Evolutionary conservation across 306 rosid genomes (phyloP).

Genomic region (Lathyrus aphaca): DNA sequence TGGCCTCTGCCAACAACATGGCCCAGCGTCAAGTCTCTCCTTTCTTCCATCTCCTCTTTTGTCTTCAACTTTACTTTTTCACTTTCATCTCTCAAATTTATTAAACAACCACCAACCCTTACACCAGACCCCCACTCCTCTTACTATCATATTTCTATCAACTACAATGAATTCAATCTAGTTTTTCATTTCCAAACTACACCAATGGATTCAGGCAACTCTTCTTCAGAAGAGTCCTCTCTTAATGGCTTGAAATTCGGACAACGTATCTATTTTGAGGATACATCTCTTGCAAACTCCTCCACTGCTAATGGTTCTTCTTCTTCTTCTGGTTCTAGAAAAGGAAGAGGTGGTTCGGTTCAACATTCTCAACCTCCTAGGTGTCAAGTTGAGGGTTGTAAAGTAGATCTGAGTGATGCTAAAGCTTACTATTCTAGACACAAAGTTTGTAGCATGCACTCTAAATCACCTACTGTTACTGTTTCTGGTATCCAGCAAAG

Average conservation of each 20-base stretch:
- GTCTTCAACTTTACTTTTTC: neutral
- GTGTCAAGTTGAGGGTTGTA: constrained; percentile 95
- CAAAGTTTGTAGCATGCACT: constrained; percentile 85
- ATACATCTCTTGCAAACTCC: constrained; percentile 49
- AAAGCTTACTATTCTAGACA: constrained; percentile 93
- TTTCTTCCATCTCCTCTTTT: constrained; percentile 39
- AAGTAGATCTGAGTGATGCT: constrained; percentile 80
- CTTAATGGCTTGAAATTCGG: constrained; percentile 81
- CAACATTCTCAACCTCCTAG: constrained; percentile 67
- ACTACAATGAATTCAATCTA: constrained; percentile 30
- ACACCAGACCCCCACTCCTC: neutral
- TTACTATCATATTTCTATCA: neutral
- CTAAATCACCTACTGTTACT: constrained; percentile 76
- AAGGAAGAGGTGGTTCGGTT: constrained; percentile 44
- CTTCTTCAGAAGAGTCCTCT: constrained; percentile 53
- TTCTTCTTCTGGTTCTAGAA: constrained; percentile 52
- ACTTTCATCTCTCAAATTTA: constrained; percentile 33
- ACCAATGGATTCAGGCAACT: constrained; percentile 63
- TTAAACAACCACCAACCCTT: neutral
- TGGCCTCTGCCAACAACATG: constrained; percentile 58
- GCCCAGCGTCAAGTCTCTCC: constrained; percentile 68
- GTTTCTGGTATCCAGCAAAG: constrained; percentile 81
- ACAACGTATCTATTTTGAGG: constrained; percentile 75
- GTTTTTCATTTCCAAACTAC: constrained; percentile 6
- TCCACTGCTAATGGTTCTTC: constrained; percentile 37